Evolutionary conservation across 768 basidiomycete genomes (phyloP).

Genomic region (Holtermannia corniformis): DNA sequence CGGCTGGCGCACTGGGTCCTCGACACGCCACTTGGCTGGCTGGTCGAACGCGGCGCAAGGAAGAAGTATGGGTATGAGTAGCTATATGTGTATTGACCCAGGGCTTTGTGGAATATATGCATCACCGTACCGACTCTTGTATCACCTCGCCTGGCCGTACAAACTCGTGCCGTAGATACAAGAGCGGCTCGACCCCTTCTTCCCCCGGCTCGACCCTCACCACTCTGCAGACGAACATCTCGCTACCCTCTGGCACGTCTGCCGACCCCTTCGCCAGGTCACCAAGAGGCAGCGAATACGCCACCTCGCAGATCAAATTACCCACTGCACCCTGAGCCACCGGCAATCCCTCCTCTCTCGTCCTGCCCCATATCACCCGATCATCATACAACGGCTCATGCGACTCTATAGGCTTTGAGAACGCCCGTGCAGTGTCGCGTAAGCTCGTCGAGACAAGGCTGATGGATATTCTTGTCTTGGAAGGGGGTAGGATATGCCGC

Average conservation of each 20-base stretch:
- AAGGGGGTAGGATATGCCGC: constrained; percentile 19
- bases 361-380: not conserved
- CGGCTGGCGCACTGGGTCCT: constrained; percentile 8
- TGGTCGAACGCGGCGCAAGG: constrained; percentile 6
- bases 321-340: constrained; percentile 49
- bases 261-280: constrained; percentile 35
- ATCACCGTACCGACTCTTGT: not conserved
- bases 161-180: constrained; percentile 11
- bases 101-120: too few relatives aligned
- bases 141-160: not conserved
- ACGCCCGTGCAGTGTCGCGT: constrained; percentile 53
- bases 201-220: constrained; percentile 51
- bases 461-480: constrained; percentile 52
- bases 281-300: constrained; percentile 57
- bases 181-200: constrained; percentile 13
- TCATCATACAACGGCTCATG: constrained; percentile 23
- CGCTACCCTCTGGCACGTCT: constrained; percentile 44
- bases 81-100: too few relatives aligned
- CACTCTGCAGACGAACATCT: constrained; percentile 76
- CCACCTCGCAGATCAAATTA: constrained; percentile 60
- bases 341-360: constrained; percentile 9
- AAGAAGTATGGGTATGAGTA: constrained; percentile 15
- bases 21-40: constrained; percentile 4
- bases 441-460: constrained; percentile 70
- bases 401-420: constrained; percentile 54